These are phyloP conservation scores for Phaffia tasmanica DNA, from an alignment of 768 basidiomycete genomes.

Conservation along the genomic window DNA sequence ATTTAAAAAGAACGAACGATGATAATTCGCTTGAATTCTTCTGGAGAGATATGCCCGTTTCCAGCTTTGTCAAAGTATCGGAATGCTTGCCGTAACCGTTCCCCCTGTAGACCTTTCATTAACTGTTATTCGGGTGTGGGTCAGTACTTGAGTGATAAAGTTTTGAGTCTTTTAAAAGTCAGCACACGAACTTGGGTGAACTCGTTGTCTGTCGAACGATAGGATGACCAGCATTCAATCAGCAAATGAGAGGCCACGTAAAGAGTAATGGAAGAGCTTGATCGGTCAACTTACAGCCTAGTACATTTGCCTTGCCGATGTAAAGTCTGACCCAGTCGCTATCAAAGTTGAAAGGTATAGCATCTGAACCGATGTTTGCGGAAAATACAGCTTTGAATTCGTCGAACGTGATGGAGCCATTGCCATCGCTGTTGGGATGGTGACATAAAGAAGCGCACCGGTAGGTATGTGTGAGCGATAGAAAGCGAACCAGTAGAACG, in stretches of 20 bases:
- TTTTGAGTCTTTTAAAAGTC: not conserved
- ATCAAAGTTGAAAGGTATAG: slow-evolving; percentile 81
- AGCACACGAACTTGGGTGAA: slow-evolving; percentile 49
- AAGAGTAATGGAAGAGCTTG: not conserved
- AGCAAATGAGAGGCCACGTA: slow-evolving; percentile 9
- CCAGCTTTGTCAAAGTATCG: slow-evolving; percentile 76
- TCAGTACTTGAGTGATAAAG: not conserved
- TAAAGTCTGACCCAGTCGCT: slow-evolving; percentile 96
- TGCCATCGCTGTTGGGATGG: slow-evolving; percentile 54
- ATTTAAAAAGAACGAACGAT: slow-evolving; percentile 47
- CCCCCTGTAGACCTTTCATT: slow-evolving; percentile 97
- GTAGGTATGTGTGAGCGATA: not conserved
- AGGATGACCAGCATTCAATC: not conserved
- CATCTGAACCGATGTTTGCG: slow-evolving; percentile 60
- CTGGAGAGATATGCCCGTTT: slow-evolving; percentile 86
- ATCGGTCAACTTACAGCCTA: slow-evolving; percentile 59
- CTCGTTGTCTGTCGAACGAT: slow-evolving; percentile 59
- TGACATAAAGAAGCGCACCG: slow-evolving; percentile 19
- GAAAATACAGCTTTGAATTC: slow-evolving; percentile 89
- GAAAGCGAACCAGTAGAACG: not conserved
- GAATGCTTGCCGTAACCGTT: slow-evolving; percentile 92
- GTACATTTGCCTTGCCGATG: slow-evolving; percentile 81
- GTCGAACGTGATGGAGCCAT: slow-evolving; percentile 84
- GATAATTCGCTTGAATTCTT: slow-evolving; percentile 91
- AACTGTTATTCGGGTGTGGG: slow-evolving; percentile 47